Conservation (phyloP, 73 alveolate species). For the Stentor coeruleus region DNA sequence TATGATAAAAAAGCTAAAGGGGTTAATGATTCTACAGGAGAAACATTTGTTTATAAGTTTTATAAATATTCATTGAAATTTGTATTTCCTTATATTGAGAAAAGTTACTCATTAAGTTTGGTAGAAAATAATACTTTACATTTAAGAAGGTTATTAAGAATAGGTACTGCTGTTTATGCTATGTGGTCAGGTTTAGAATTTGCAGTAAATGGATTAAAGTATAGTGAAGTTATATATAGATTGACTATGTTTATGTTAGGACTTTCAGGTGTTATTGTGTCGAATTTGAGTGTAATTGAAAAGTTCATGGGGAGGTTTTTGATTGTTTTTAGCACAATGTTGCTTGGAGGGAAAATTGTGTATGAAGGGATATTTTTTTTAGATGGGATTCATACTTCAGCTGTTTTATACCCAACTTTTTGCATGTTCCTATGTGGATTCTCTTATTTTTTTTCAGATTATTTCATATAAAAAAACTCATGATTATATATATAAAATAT, state of each 20-base stretch:
- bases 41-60: background rate
- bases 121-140: background rate
- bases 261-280: background rate
- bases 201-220: no score
- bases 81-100: background rate
- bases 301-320: background rate
- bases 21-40: background rate
- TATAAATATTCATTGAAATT: background rate
- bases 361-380: background rate
- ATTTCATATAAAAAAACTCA: no score
- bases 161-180: background rate
- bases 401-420: background rate
- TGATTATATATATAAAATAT: no score
- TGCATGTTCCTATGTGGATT: no score
- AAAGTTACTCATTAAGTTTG: background rate
- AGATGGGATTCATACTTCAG: constrained; percentile 20
- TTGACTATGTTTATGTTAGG: background rate
- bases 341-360: background rate
- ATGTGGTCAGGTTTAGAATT: background rate
- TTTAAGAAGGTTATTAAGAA: background rate
- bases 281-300: background rate
- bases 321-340: background rate
- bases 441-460: no score
- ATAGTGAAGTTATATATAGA: background rate
- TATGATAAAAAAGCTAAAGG: background rate